Conservation (phyloP, 805 yeast species). For the Candida manassasensis region DNA sequence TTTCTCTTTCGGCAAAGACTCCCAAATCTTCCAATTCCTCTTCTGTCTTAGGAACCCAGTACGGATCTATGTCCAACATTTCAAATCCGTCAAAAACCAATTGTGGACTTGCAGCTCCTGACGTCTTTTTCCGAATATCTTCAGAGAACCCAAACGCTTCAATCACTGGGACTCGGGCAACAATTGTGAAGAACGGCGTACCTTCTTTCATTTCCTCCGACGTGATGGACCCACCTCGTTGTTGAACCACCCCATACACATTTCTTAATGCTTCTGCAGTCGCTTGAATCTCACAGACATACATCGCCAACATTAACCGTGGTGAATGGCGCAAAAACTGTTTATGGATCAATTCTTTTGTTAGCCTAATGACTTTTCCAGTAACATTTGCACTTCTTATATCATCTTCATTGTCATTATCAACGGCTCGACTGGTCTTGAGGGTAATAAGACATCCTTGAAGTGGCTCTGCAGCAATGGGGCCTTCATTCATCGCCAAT, state of each 20-base stretch:
- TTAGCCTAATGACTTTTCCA: conserved; percentile 70
- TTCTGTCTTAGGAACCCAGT: conserved; percentile 98
- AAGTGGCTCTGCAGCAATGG: conserved; percentile 79
- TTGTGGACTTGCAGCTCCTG: conserved; percentile 98
- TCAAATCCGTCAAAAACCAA: conserved; percentile 86
- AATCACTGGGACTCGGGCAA: conserved; percentile 83
- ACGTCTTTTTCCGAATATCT: conserved; percentile 85
- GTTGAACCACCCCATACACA: conserved; percentile 91
- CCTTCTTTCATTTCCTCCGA: conserved; percentile 98
- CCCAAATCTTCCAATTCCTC: conserved; percentile 94
- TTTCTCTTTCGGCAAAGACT: conserved; percentile 86
- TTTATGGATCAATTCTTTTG: conserved; percentile 68
- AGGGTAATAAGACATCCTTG: conserved; percentile 68
- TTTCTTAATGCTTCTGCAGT: conserved; percentile 91
- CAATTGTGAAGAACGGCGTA: conserved; percentile 88
- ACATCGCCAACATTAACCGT: conserved; percentile 86
- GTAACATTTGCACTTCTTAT: conserved; percentile 44
- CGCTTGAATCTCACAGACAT: conserved; percentile 92
- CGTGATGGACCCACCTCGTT: conserved; percentile 76
- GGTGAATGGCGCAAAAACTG: conserved; percentile 81
- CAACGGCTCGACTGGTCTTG: conserved; percentile 15
- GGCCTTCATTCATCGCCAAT: conserved; percentile 78
- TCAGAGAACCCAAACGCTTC: conserved; percentile 97
- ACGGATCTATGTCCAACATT: conserved; percentile 86
- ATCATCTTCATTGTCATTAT: conserved; percentile 22